Percentiles rank a stretch among this genome's conserved stretches.
These are phyloP conservation scores for Pythium phragmiticola DNA, from an alignment of 352 stramenopile genomes.

Conservation along the genomic window DNA sequence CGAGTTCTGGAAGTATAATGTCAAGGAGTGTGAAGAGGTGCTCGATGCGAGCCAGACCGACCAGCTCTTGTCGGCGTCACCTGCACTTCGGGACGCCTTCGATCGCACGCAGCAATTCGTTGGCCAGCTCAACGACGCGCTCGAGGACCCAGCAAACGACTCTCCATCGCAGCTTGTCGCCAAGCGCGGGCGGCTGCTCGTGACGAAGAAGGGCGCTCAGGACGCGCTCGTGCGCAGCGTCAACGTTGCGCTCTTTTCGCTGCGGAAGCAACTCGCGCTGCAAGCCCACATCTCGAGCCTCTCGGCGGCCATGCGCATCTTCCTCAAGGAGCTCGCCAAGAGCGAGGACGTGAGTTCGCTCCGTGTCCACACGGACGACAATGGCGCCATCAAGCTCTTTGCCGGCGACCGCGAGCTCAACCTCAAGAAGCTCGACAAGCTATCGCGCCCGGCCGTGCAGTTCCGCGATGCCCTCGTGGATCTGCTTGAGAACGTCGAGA, in stretches of 20 bases:
- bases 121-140: constrained; percentile 32
- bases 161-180: constrained; percentile 29
- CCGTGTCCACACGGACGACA: constrained; percentile 38
- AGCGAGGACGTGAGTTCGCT: constrained; percentile 37
- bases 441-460: constrained; percentile 36
- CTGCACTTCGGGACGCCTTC: constrained; percentile 31
- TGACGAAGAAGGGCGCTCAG: constrained; percentile 29
- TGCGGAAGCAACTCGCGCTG: constrained; percentile 46
- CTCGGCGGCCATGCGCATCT: constrained; percentile 34
- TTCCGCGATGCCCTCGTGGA: constrained; percentile 52
- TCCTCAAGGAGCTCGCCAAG: constrained; percentile 48
- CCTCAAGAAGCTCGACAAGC: constrained; percentile 46
- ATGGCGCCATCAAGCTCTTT: constrained; percentile 44
- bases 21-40: constrained; percentile 42
- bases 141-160: constrained; percentile 37
- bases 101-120: constrained; percentile 29
- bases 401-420: constrained; percentile 45
- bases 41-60: constrained; percentile 30
- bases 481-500: constrained; percentile 53
- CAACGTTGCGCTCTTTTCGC: constrained; percentile 34
- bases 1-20: constrained; percentile 46
- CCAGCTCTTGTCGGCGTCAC: constrained; percentile 17
- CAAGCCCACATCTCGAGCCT: constrained; percentile 37
- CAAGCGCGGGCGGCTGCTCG: constrained; percentile 41
- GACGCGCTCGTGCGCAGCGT: constrained; percentile 29